A percentile compares a stretch with the other conserved stretches of the same genome.
These are phyloP conservation scores for Ophiostoma populinum DNA, from an alignment of 2,329 filamentous ascomycete genomes.

Conservation along the genomic window DNA sequence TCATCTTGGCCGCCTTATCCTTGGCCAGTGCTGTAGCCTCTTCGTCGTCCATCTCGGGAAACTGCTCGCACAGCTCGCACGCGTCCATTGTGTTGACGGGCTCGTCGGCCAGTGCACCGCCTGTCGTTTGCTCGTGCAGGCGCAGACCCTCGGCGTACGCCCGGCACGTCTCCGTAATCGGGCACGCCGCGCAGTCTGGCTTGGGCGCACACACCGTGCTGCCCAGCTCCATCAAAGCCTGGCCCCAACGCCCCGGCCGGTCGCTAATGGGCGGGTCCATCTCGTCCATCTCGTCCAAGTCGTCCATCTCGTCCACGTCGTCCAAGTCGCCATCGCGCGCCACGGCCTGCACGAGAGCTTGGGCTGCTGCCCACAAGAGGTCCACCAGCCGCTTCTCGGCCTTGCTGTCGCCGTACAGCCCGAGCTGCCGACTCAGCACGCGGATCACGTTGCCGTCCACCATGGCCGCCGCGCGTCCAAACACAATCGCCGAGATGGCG, in stretches of 20 bases:
- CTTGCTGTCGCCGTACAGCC: slow-evolving; percentile 38
- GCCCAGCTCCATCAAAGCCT: slow-evolving; percentile 48
- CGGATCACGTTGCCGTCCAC: slow-evolving; percentile 47
- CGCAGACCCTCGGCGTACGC: slow-evolving; percentile 30
- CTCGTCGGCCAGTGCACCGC: neutral
- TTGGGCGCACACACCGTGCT: slow-evolving; percentile 44
- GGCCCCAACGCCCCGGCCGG: slow-evolving; percentile 42
- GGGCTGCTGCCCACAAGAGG: slow-evolving; percentile 39
- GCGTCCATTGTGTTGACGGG: slow-evolving; percentile 26
- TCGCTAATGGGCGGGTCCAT: slow-evolving; percentile 21
- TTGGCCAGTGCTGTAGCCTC: slow-evolving; percentile 9
- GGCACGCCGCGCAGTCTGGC: slow-evolving; percentile 36
- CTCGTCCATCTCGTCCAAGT: slow-evolving; percentile 7
- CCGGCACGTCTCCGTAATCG: slow-evolving; percentile 32
- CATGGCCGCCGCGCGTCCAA: slow-evolving; percentile 39
- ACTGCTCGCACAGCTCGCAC: slow-evolving; percentile 30
- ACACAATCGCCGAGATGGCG: slow-evolving; percentile 44
- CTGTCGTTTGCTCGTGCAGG: slow-evolving; percentile 8
- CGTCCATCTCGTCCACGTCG: slow-evolving; percentile 8
- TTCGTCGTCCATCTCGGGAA: slow-evolving; percentile 20
- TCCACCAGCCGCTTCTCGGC: slow-evolving; percentile 34
- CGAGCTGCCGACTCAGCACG: slow-evolving; percentile 43
- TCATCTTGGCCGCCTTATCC: slow-evolving; percentile 1
- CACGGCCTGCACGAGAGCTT: slow-evolving; percentile 33
- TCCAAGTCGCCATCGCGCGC: slow-evolving; percentile 20